Base-by-base conservation (phyloP, 2,329 filamentous ascomycete species). In the Neoscytalidium dimidiatum region DNA sequence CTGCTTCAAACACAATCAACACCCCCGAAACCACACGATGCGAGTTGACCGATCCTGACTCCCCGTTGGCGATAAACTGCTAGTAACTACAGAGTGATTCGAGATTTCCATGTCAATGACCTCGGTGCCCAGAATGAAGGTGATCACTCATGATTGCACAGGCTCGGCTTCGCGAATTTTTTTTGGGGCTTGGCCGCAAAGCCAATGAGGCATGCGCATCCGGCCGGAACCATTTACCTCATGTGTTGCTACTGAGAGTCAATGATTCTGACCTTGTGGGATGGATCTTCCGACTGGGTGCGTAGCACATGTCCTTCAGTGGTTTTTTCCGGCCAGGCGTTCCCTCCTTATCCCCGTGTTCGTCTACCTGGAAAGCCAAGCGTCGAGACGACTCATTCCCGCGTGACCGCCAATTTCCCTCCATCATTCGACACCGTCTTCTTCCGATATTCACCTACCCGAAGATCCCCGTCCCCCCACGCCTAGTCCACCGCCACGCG, bases 1-100 rank as follows among this genome's bases (percentile, higher is more conserved):
- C 58, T 62, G 58, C 28, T 49, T 51, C 33, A 48, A 44, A 38
- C 4, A 44, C 29, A 44, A n/a, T 44, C 44, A 49, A 33, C 29
- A 51, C 44, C 46, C n/a, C 44, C 46, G 58, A 35, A 23, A 14
- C 46, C 58, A 38, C 6, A 28, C 58, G 58, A 62, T 51, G 58
- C 58, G 58, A 51, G 31, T 62, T 60, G 41, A 60, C 38, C 56
- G 56, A 60, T 46, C 41, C 56, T 60, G 7, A 28, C 38, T n/a
- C 33, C 21, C 44, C 58, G 41, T 62, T 60, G 56, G 56, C 28
- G 38, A 41, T 60, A 41, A 60, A 31, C 56, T 60, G 56, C 56
- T 60, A 60, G 56, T 60, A 60, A 60, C 56, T 60, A 60, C 56
- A 60, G 53, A 57, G 56, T 60, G 56, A 60, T 46, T 46, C 43